Base-by-base conservation (phyloP, 352 stramenopile genomes). In the Halophytophthora batemanensis region DNA sequence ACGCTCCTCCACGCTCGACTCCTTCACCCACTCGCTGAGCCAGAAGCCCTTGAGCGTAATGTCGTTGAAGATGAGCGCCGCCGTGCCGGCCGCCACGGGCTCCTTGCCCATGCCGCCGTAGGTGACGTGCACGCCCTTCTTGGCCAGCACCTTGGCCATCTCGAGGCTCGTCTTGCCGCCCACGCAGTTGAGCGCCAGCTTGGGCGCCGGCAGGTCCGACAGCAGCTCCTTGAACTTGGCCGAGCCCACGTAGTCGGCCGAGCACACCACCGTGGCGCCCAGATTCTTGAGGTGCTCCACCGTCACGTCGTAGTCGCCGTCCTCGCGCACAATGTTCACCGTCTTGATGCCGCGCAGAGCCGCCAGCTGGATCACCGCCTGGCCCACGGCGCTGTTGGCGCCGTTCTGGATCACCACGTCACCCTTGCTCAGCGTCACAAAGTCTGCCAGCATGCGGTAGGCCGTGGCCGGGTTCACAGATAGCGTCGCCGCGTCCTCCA, bases 331-430 rank as follows among this genome's bases (percentile, higher is more conserved):
- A 23, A 97, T 73, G 64, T 96, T 97, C 59, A 97, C 90, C 43
- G 86, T 96, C 69, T 94, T 85, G 48, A 97, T 85, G 52, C 86
- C 86, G 39, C 86, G 85, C 47, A 91, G 64, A 36, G 73, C 74
- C n/a, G 86, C 85, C 55, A 96, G 64, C 63, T 97, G 88, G 54
- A 96, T 87, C 34, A 96, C 82, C 2, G 88, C 83, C 63, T 93
- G 69, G 48, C 88, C 88, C 19, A 96, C 87, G 12, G 85, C 66
- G 53, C 77, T 92, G 69, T 94, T 95, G 23, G 88, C 87, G 31
- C 72, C 88, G 68, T 96, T 97, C 69, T 97, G 88, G 59, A 96
- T 96, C 40, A 97, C 49, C 23, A 90, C 77, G 61, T 97, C 88
- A 48, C 88, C 87, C 56, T 69, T 68, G 47, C 69, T 62, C 42